Evolutionary conservation across 257 asterid species (phyloP), one percentile per base, ranked within the genome.

Genomic region (Rehmannia glutinosa): DNA sequence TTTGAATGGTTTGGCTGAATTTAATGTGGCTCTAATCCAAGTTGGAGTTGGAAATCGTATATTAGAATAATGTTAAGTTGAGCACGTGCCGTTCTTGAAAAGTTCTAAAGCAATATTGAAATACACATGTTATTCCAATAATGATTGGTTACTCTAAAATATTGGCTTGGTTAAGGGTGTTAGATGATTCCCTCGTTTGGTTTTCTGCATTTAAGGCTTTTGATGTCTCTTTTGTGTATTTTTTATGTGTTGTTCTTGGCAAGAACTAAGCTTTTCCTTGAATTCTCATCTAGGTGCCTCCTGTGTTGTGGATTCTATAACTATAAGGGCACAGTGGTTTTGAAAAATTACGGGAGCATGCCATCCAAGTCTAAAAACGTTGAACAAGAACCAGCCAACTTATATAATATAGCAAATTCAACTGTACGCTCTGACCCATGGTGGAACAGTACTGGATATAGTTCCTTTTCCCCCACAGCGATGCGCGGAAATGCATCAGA

Each of bases 401-500:
- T 33, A 35, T 68, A 62, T 58, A 71, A 70, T 64, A 70, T 41
- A 71, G 66, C 80, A 28, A 78, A 70, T 23, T 54, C 85, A 19
- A 49, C 75, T 45, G 79, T 35, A 24, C 73, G 67, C 58, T 45
- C 88, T 75, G 92, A 81, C 11, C 76, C 76, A 6, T 76, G 92
- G 96, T 81, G 90, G 87, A 65, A 66, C 10, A 27, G 30, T 50
- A 59, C 77, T 73, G 85, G 77, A 39, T 71, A 64, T 53, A 70
- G 56, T 17, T 78, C 88, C 61, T 57, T 75, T 36, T 15, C 74
- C 56, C 74, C 82, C 41, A 74, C 80, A 46, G 16, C 75, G 83
- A 68, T 70, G 77, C 69, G 73, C 53, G 87, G 78, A 70, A 80
- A 66, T 73, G 87, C 70, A 27, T 84, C 92, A 60, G 92, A 84